Base-by-base conservation (phyloP, 306 rosid species). In the Quercus alba region DNA sequence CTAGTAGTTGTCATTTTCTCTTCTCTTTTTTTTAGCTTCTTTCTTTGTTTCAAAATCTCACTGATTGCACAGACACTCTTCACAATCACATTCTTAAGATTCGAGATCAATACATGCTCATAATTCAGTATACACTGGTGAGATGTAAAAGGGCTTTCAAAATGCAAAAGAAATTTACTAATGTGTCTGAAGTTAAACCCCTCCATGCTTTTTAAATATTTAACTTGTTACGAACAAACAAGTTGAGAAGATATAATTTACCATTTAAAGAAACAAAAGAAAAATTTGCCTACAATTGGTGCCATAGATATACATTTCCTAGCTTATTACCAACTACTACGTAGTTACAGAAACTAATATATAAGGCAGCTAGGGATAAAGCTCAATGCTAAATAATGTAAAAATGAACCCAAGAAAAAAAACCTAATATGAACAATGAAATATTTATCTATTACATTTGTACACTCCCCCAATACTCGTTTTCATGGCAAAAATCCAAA, bases 221-320 rank as follows among this genome's bases (percentile, higher is more conserved):
- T 30, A 64, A 30, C 21, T 38, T 6, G 70, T n/a, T 15, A 30
- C 70, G 4, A 6, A 7, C 19, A 23, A 62, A 26, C 30, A 26
- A 26, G 41, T 28, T 18, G 41, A 17, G 23, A 19, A 35, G 20
- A 33, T 35, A 9, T 68, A n/a, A 35, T 68, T 68, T 33, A 68
- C 72, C 52, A 35, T 35, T 68, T 6, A 35, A 68, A 25, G 41
- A 26, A 13, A 13, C 38, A 17, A 28, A 28, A 1, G 20, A 23
- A 35, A n/a, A 68, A 4, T 4, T 0, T 68, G 72, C 20, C 52
- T 68, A 68, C 52, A 82, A 70, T 67, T 12, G 49, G 72, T 70
- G 56, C 66, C 82, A 83, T 70, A 83, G 81, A 86, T 88, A 79
- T 83, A 88, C 91, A 88, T 78, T 56, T 72, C 84, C 66, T 72